Evolutionary conservation across 768 basidiomycete species (phyloP).

Genomic region (Agrocybe chaxingu): DNA sequence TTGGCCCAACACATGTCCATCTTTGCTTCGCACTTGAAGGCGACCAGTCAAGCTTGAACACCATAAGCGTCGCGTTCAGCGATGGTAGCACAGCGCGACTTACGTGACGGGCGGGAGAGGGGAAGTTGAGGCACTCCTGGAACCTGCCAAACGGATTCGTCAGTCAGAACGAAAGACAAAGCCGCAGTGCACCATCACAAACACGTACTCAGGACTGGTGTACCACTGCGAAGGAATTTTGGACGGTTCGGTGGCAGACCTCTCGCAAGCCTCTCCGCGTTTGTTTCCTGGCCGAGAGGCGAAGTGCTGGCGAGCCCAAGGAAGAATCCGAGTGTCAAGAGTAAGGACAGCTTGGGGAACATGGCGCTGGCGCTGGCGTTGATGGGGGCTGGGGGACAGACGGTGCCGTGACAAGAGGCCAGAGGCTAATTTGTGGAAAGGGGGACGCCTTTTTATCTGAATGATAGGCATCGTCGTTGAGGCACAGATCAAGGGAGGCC

Average conservation of each 20-base stretch:
- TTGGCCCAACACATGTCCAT: slow-evolving; percentile 28
- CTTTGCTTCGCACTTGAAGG: slow-evolving; percentile 30
- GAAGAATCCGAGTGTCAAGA: slow-evolving; percentile 22
- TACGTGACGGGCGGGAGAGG: slow-evolving; percentile 24
- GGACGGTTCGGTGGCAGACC: slow-evolving; percentile 39
- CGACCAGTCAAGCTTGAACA: slow-evolving; percentile 29
- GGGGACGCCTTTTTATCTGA: no score
- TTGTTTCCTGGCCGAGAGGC: slow-evolving; percentile 28
- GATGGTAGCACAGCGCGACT: not conserved
- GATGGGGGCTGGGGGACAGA: not conserved
- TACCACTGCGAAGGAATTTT: slow-evolving; percentile 5
- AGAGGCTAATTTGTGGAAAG: no score
- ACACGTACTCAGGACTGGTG: slow-evolving; percentile 1
- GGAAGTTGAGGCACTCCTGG: slow-evolving; percentile 14
- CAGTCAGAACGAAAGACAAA: no score
- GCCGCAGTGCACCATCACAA: no score
- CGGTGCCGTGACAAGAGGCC: no score
- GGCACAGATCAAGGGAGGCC: no score
- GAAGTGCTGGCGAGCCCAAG: slow-evolving; percentile 15
- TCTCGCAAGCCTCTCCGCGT: slow-evolving; percentile 41
- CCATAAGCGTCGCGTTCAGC: not conserved
- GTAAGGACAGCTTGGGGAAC: slow-evolving; percentile 17
- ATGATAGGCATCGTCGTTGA: no score
- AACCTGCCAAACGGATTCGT: no score
- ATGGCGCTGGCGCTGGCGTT: slow-evolving; percentile 7